Conservation (phyloP, 306 rosid species). For the Cucurbita pepo region DNA sequence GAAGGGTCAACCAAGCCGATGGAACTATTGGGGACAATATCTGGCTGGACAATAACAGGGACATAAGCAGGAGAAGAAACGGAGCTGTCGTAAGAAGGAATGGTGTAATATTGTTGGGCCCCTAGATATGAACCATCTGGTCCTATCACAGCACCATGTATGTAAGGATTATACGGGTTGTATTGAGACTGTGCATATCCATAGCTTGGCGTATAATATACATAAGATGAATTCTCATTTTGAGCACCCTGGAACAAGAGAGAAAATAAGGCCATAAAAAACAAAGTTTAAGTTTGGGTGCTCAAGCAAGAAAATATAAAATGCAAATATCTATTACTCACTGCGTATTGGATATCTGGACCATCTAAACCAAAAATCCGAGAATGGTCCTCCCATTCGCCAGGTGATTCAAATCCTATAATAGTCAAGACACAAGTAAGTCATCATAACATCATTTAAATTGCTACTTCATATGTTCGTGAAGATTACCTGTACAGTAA, state of each 20-base stretch:
- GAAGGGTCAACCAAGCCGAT: slow-evolving; percentile 35
- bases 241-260: slow-evolving; percentile 53
- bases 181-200: slow-evolving; percentile 95
- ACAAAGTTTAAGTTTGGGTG: neutral
- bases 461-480: neutral
- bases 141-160: slow-evolving; percentile 86
- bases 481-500: slow-evolving; percentile 67
- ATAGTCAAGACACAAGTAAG: slow-evolving; percentile 5
- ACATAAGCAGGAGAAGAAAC: slow-evolving; percentile 49
- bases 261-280: slow-evolving; percentile 5
- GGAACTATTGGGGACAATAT: slow-evolving; percentile 38
- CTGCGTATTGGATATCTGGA: slow-evolving; percentile 56
- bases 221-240: slow-evolving; percentile 67
- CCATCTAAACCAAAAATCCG: slow-evolving; percentile 73
- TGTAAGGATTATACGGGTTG: slow-evolving; percentile 94
- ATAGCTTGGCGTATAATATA: slow-evolving; percentile 70
- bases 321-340: slow-evolving; percentile 14
- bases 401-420: slow-evolving; percentile 73
- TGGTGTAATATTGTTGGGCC: slow-evolving; percentile 50
- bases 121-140: slow-evolving; percentile 54
- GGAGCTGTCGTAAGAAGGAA: slow-evolving; percentile 50
- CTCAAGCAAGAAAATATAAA: neutral
- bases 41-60: slow-evolving; percentile 57
- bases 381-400: slow-evolving; percentile 85
- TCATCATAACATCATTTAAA: slow-evolving; percentile 2